Percentiles rank a stretch among this genome's conserved stretches.
phyloP scores from a whole-genome alignment of 352 stramenopile genomes.

The Pythium aquatile region DNA sequence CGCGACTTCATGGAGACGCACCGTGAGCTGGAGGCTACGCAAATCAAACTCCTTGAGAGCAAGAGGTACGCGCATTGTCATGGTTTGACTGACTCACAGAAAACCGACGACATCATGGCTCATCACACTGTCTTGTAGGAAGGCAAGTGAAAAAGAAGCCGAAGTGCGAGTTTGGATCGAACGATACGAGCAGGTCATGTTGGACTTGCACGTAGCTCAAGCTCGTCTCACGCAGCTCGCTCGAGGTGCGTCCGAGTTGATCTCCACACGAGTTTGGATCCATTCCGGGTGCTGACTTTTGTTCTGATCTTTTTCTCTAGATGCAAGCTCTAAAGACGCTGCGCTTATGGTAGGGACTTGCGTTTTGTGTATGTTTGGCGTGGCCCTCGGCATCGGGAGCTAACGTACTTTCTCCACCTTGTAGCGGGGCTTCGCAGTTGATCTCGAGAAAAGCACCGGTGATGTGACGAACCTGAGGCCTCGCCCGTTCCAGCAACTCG shows the following conservation, averaged over 20 bases:
- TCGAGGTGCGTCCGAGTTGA: slow-evolving; percentile 34
- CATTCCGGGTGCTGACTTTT: background rate
- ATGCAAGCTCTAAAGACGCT: slow-evolving; percentile 62
- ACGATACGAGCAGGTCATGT: slow-evolving; percentile 82
- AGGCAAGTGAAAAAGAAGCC: slow-evolving; percentile 43
- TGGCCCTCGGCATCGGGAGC: background rate
- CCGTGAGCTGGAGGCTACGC: slow-evolving; percentile 59
- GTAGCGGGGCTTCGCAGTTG: slow-evolving; percentile 53
- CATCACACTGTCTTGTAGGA: slow-evolving; percentile 23
- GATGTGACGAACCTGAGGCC: slow-evolving; percentile 37
- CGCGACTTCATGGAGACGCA: slow-evolving; percentile 70
- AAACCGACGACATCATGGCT: too few species aligned
- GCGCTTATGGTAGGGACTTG: slow-evolving; percentile 44
- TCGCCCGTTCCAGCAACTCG: slow-evolving; percentile 39
- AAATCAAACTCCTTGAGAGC: slow-evolving; percentile 65
- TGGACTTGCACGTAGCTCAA: slow-evolving; percentile 77
- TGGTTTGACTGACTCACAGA: too few species aligned
- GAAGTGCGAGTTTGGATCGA: slow-evolving; percentile 75
- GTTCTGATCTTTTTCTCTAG: slow-evolving; percentile 23
- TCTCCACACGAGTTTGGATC: background rate
- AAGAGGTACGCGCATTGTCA: slow-evolving; percentile 39
- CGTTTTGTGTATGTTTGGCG: background rate
- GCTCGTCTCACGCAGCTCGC: slow-evolving; percentile 64
- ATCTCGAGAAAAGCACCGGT: slow-evolving; percentile 34
- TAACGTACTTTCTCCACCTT: background rate